Percentiles rank a stretch among this genome's conserved stretches.
phyloP scores from a whole-genome alignment of 805 yeast species.

The Brettanomyces custersianus region DNA sequence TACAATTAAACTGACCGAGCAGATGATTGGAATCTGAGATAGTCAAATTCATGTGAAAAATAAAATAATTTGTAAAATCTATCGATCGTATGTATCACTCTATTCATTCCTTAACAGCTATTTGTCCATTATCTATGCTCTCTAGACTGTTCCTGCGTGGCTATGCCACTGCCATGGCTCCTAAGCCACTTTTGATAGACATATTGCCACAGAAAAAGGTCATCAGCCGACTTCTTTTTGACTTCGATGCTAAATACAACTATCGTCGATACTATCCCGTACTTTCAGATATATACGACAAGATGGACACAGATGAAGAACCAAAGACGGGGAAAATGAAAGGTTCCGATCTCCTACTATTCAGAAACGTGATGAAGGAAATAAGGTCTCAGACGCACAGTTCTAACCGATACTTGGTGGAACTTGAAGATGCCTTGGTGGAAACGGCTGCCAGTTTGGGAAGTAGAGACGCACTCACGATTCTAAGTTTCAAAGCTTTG shows the following conservation, averaged over 20 bases:
- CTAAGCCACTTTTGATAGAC: conserved; percentile 31
- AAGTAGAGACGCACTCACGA: conserved; percentile 68
- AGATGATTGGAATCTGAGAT: too few relatives aligned
- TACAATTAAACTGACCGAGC: too few relatives aligned
- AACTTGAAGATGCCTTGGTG: conserved; percentile 62
- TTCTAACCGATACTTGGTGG: conserved; percentile 44
- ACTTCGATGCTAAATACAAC: conserved; percentile 50
- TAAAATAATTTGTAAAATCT: too few relatives aligned
- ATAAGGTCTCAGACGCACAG: conserved; percentile 54
- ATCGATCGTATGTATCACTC: background rate
- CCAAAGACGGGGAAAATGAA: conserved; percentile 26
- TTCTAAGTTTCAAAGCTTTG: conserved; percentile 61
- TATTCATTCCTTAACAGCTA: background rate
- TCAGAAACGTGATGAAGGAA: conserved; percentile 58
- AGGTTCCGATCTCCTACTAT: conserved; percentile 54
- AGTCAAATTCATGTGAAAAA: background rate
- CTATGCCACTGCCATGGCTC: background rate
- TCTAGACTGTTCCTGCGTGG: background rate
- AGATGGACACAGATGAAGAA: conserved; percentile 28
- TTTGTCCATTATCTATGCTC: background rate
- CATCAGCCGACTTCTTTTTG: conserved; percentile 54
- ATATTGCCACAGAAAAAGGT: conserved; percentile 51
- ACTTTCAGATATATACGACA: conserved; percentile 40
- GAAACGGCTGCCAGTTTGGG: conserved; percentile 82
- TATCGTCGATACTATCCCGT: conserved; percentile 47